Evolutionary conservation across 2,329 filamentous ascomycete genomes (phyloP).

Genomic region (Fusarium bulbicola): DNA sequence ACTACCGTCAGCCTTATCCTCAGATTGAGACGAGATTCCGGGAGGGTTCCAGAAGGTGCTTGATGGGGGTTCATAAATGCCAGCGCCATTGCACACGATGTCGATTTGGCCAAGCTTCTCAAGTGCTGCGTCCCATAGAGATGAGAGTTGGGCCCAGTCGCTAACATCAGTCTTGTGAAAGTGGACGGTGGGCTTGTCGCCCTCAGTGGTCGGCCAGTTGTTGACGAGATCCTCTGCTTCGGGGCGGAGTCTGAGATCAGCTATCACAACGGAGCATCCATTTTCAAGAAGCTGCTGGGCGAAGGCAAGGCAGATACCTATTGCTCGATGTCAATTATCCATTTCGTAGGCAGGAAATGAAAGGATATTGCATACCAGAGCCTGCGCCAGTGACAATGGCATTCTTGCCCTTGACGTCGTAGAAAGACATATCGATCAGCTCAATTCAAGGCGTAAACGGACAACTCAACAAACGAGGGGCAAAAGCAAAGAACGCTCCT

Average conservation of each 20-base stretch:
- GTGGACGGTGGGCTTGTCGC: background rate
- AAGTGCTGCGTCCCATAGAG: conserved; percentile 49
- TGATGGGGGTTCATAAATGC: conserved; percentile 52
- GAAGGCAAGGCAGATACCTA: conserved; percentile 17
- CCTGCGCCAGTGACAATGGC: conserved; percentile 23
- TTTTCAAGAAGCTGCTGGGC: background rate
- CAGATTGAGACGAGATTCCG: conserved; percentile 25
- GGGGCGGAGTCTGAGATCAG: background rate
- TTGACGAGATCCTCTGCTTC: background rate
- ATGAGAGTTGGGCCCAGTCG: conserved; percentile 39
- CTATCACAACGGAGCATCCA: background rate
- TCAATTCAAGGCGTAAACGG: background rate
- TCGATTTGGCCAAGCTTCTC: conserved; percentile 63
- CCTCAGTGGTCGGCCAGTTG: background rate
- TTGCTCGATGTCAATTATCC: background rate
- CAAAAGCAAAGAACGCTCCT: background rate
- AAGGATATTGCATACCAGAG: background rate
- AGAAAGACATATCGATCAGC: background rate
- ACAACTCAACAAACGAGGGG: background rate
- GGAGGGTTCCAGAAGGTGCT: conserved; percentile 42
- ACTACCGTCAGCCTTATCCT: conserved; percentile 28
- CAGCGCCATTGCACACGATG: conserved; percentile 71
- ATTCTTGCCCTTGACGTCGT: conserved; percentile 10
- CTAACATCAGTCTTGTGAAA: conserved; percentile 42
- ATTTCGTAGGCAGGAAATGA: rapidly evolving